phyloP scores from a whole-genome alignment of 1,284 basidiomycete species.

The Microstroma glucosiphilum region DNA sequence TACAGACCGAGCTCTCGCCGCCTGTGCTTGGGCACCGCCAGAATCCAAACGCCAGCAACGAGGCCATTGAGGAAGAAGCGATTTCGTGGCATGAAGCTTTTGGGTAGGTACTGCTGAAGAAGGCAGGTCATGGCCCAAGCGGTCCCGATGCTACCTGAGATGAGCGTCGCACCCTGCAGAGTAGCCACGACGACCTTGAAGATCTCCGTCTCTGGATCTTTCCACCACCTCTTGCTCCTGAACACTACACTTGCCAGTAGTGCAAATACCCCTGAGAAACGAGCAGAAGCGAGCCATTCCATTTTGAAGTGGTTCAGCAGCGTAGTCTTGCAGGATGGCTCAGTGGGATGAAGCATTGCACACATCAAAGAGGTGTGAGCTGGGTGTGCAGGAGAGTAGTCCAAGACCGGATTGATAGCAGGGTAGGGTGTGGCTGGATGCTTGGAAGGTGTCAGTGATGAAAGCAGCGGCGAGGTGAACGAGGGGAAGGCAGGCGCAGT shows the following conservation, averaged over 20 bases:
- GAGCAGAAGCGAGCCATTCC: conserved; percentile 35
- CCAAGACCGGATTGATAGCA: conserved; percentile 37
- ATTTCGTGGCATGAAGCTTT: conserved; percentile 23
- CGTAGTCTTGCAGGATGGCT: conserved; percentile 31
- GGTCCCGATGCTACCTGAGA: conserved; percentile 35
- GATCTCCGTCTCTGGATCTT: conserved; percentile 38
- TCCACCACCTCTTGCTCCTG: conserved; percentile 22
- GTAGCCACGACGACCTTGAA: conserved; percentile 31
- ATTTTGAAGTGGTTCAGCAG: conserved; percentile 25
- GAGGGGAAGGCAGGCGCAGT: conserved; percentile 30
- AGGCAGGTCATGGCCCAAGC: conserved; percentile 40
- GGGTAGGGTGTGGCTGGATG: conserved; percentile 27
- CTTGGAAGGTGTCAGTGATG: conserved; percentile 29
- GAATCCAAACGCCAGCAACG: conserved; percentile 32
- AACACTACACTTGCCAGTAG: conserved; percentile 17
- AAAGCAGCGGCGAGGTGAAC: conserved; percentile 39
- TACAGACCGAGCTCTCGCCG: conserved; percentile 28
- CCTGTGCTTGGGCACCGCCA: conserved; percentile 26
- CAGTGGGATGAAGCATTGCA: conserved; percentile 36
- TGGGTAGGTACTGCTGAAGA: conserved; percentile 39
- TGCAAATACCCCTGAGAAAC: conserved; percentile 29
- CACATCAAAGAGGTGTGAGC: conserved; percentile 34
- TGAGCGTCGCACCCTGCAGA: conserved; percentile 41
- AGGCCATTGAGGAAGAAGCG: conserved; percentile 41
- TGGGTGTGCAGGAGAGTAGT: conserved; percentile 40